phyloP scores from a whole-genome alignment of 495 filamentous ascomycete genomes.

The Cryomyces minteri region DNA sequence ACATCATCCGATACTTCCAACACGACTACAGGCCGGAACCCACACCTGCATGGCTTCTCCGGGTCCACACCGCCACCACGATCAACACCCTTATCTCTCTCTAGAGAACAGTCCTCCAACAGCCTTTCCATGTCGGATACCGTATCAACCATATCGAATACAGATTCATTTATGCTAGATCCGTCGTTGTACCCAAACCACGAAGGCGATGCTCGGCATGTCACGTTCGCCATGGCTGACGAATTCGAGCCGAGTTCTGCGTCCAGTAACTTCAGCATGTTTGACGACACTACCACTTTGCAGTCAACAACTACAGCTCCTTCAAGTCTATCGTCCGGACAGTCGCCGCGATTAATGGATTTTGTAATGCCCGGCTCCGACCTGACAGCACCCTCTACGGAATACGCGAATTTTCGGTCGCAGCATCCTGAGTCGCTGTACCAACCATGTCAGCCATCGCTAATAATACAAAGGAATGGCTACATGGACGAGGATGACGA shows the following conservation, averaged over 20 bases:
- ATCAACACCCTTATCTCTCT: too few relatives aligned
- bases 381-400: constrained; percentile 18
- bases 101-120: too few relatives aligned
- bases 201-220: too few relatives aligned
- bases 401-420: constrained; percentile 15
- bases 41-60: too few relatives aligned
- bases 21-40: too few relatives aligned
- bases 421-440: constrained; percentile 10
- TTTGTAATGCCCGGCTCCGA: constrained; percentile 26
- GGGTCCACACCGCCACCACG: too few relatives aligned
- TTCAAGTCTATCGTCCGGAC: constrained; percentile 20
- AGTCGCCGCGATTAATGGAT: constrained; percentile 25
- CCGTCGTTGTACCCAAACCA: too few relatives aligned
- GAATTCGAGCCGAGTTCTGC: constrained; percentile 6
- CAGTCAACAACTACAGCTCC: constrained; percentile 14
- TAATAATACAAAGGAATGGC: constrained; percentile 4
- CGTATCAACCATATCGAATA: too few relatives aligned
- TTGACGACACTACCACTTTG: constrained; percentile 15
- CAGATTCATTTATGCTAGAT: too few relatives aligned
- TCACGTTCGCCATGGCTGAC: too few relatives aligned
- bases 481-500: constrained; percentile 29
- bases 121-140: too few relatives aligned
- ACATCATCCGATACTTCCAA: too few relatives aligned
- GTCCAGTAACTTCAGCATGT: constrained; percentile 13
- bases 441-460: constrained; percentile 3